Base-by-base conservation (phyloP, 2,329 filamentous ascomycete species). In the Ophiostoma montium region DNA sequence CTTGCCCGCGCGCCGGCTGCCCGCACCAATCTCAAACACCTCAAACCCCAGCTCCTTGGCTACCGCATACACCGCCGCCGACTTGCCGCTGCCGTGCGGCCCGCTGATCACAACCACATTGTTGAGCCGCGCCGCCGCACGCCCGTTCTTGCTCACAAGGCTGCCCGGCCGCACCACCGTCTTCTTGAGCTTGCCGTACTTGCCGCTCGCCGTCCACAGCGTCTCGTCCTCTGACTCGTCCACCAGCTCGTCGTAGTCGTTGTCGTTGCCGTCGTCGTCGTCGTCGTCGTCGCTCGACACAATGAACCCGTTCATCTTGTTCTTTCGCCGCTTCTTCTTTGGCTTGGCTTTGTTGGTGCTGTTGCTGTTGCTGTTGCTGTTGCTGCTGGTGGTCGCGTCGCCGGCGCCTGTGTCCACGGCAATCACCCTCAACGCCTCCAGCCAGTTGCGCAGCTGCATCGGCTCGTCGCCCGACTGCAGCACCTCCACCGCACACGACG, bases 21-120 rank as follows among this genome's bases (percentile, higher is more conserved):
- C 79, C 0, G 90, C 69, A 59, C 94, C 94, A 60, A 98, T 88
- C 64, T 98, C 92, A 56, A 98, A 98, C 1, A 98, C 76, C 59
- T 95, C 89, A 59, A 94, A 96, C 1, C 78, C 87, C 15, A 96
- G 72, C 64, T 98, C 90, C 59, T 86, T 90, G 5, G 92, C 90
- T 38, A 89, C 84, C 4, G 92, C 92, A 63, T 94, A 89, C 0
- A 95, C 84, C 1, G 88, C 80, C 6, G 94, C 89, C 12, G 89
- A 94, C 67, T 98, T 98, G 3, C 92, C 94, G 61, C 84, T 90
- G 0, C 92, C 92, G 56, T 85, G 74, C 3, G 90, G 87, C 0
- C 92, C 92, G 59, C 87, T 95, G 31, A 98, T 71, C 8, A 98
- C 69, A n/a, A 95, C 76, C 0, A 82, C 77, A 63, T 95, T 95